Percentiles rank a stretch among this genome's conserved stretches.
Conservation (phyloP, 345 rosid species). For the Pistacia atlantica region DNA sequence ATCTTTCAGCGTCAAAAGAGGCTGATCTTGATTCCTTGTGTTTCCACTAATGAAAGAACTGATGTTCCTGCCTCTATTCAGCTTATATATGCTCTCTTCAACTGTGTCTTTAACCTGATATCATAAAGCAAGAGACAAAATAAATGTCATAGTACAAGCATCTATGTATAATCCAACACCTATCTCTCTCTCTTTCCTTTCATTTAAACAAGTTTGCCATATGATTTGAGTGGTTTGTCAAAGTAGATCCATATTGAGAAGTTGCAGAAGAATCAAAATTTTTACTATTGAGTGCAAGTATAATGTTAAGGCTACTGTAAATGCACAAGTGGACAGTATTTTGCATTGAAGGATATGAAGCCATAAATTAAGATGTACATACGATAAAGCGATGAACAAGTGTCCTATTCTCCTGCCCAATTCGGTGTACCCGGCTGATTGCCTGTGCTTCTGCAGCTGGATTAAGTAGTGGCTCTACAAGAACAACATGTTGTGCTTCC, state of each 20-base stretch:
- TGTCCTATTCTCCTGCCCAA: constrained; percentile 80
- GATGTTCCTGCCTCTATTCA: constrained; percentile 73
- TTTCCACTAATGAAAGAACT: constrained; percentile 73
- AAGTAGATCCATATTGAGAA: too few relatives aligned
- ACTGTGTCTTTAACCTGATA: constrained; percentile 75
- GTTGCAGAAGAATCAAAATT: too few relatives aligned
- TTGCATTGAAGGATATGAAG: too few relatives aligned
- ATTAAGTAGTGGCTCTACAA: constrained; percentile 91
- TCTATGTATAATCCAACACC: not conserved
- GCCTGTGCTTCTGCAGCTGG: constrained; percentile 99
- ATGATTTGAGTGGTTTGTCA: too few relatives aligned
- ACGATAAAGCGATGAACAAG: constrained; percentile 91
- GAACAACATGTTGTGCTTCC: constrained; percentile 93
- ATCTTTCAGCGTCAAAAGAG: constrained; percentile 72
- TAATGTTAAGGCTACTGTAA: too few relatives aligned
- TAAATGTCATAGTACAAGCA: not conserved
- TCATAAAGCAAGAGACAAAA: constrained; percentile 17
- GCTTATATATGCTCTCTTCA: constrained; percentile 90
- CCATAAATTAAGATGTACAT: constrained; percentile 26
- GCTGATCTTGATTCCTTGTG: constrained; percentile 89
- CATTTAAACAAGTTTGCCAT: too few relatives aligned
- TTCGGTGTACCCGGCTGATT: constrained; percentile 88
- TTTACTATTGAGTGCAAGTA: too few relatives aligned
- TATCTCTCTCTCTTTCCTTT: too few relatives aligned
- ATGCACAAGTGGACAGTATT: too few relatives aligned